phyloP scores from a whole-genome alignment of 75 land plant genomes.

The Cupressus sempervirens region DNA sequence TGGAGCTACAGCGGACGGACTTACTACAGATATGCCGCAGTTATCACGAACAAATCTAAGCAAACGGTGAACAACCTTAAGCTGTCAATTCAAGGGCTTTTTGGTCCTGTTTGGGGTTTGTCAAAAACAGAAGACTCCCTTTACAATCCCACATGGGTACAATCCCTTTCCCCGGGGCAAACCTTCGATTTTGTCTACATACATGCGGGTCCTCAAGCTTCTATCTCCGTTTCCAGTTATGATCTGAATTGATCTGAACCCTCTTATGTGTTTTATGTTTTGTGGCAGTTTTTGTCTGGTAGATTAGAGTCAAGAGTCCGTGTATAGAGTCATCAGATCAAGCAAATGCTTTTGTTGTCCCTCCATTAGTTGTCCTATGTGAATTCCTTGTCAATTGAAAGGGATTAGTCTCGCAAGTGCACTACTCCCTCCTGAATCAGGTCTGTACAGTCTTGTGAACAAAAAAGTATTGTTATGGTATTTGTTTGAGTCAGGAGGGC shows the following conservation, averaged over 20 bases:
- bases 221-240: slow-evolving; percentile 50
- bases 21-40: slow-evolving; percentile 67
- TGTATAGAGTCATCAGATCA: too few species aligned
- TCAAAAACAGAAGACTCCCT: slow-evolving; percentile 28
- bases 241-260: slow-evolving; percentile 24
- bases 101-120: slow-evolving; percentile 91
- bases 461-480: slow-evolving; percentile 12
- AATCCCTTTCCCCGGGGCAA: slow-evolving; percentile 52
- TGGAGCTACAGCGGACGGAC: slow-evolving; percentile 56
- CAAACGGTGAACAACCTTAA: slow-evolving; percentile 46
- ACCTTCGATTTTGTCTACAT: slow-evolving; percentile 81
- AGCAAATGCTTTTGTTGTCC: background rate
- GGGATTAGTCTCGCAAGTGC: background rate
- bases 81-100: slow-evolving; percentile 44
- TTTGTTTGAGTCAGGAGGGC: slow-evolving; percentile 21
- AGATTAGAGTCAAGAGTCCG: slow-evolving; percentile 16
- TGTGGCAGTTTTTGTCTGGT: slow-evolving; percentile 18
- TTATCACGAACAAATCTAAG: slow-evolving; percentile 56
- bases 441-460: slow-evolving; percentile 10
- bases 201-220: slow-evolving; percentile 53
- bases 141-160: slow-evolving; percentile 66
- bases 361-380: background rate
- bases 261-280: background rate
- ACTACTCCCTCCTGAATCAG: background rate
- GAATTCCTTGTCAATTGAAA: background rate